A percentile compares a stretch with the other conserved stretches of the same genome.
phyloP scores from a whole-genome alignment of 2,329 filamentous ascomycete species.

The Colletotrichum magnum region DNA sequence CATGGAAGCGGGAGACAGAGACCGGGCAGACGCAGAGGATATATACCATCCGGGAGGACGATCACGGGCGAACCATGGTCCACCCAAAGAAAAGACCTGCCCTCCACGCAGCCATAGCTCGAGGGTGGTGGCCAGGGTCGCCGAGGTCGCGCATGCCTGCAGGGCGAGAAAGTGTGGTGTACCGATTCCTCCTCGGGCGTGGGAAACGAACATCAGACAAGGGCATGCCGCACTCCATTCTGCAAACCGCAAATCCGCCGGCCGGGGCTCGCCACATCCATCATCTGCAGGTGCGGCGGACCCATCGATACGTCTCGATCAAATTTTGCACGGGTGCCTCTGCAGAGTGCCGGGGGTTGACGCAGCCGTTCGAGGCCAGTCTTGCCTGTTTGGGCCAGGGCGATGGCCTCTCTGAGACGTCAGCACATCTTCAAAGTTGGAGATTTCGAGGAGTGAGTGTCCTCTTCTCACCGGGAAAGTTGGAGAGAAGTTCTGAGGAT shows the following conservation, averaged over 20 bases:
- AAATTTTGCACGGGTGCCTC: constrained; percentile 16
- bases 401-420: not conserved
- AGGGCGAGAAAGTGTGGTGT: constrained; percentile 2
- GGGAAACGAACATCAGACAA: constrained; percentile 28
- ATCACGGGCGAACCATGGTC: constrained; percentile 1
- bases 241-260: constrained; percentile 28
- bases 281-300: constrained; percentile 17
- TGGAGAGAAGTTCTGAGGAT: not conserved
- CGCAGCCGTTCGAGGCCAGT: not conserved
- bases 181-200: constrained; percentile 10
- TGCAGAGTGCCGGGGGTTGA: not conserved
- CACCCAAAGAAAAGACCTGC: not conserved
- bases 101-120: constrained; percentile 2
- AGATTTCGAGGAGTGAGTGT: not conserved
- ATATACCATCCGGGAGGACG: constrained; percentile 28
- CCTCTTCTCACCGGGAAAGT: not conserved
- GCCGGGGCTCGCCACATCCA: constrained; percentile 25
- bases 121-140: constrained; percentile 5
- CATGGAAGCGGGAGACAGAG: constrained; percentile 16
- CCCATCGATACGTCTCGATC: constrained; percentile 11
- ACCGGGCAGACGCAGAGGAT: constrained; percentile 15
- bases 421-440: not conserved
- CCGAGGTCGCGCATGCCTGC: not conserved
- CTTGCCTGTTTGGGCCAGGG: not conserved
- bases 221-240: constrained; percentile 21